Evolutionary conservation across 2,329 filamentous ascomycete species (phyloP), one percentile per base, ranked within the genome.

Genomic region (Elsinoe ampelina): DNA sequence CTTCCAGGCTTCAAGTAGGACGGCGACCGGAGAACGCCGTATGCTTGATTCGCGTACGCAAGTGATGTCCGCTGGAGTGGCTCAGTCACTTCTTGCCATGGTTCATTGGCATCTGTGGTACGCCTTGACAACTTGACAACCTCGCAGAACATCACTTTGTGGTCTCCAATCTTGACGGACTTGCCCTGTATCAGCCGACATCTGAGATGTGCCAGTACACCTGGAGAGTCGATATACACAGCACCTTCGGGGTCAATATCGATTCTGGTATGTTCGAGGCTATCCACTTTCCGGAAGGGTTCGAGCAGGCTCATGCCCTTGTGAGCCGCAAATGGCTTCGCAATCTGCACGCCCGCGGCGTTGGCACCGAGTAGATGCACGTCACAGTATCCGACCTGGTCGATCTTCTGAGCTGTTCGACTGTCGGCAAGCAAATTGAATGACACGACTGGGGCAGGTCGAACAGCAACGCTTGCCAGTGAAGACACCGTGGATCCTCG

Each of bases 351-450:
- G 4, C 70, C 71, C 26, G 58, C 39, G 2, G 57, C 26, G 2
- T 63, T 60, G 20, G 66, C 64, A 3, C 60, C 58, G 2, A 81
- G 71, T n/a, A 82, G 66, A 62, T 82, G 77, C 0, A 81, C 72
- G 5, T 73, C 71, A 60, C 84, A 78, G 0, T 70, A 63, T 3
- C 68, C 65, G 2, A 62, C 63, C 0, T 61, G 60, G 41, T 67
- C 62, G 7, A 84, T 77, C 5, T 79, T 79, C 55, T 75, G 71
- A 48, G 80, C 73, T 0, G 80, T 83, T 36, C 76, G 72, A 1
- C 80, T 83, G 1, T 80, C 79, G 1, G 74, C 62, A 54, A 76
- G 77, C 57, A 84, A 73, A 60, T 84, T 85, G 73, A 85, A 84
- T 1, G 79, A 81, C 22, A 84, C 72, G n/a, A 80, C 72, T 0